A percentile compares a stretch with the other conserved stretches of the same genome.
phyloP scores from a whole-genome alignment of 2,329 filamentous ascomycete genomes.

The Aureobasidium subglaciale region DNA sequence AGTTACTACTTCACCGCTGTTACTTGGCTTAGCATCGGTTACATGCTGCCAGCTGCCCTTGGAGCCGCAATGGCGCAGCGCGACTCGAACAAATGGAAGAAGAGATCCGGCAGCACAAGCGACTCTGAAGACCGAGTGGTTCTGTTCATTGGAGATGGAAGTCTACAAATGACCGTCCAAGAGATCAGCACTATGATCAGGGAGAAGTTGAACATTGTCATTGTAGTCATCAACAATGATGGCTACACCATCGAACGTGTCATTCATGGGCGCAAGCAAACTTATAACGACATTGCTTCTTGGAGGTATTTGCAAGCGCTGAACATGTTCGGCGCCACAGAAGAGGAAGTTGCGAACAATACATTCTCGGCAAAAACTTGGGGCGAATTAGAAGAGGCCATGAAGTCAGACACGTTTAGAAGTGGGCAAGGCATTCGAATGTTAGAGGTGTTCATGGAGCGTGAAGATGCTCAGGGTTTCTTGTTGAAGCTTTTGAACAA shows the following conservation, averaged over 20 bases:
- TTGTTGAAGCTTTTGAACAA: constrained; percentile 10
- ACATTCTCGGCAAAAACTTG: constrained; percentile 19
- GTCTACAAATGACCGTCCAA: constrained; percentile 76
- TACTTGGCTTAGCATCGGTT: constrained; percentile 63
- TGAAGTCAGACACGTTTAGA: constrained; percentile 37
- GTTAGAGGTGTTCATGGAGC: constrained; percentile 76
- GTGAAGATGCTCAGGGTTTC: constrained; percentile 56
- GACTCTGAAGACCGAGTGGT: constrained; percentile 7
- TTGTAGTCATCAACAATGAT: constrained; percentile 82
- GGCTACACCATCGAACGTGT: constrained; percentile 85
- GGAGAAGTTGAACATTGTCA: constrained; percentile 65
- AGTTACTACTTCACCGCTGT: constrained; percentile 75
- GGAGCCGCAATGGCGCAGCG: constrained; percentile 65
- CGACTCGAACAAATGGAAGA: constrained; percentile 23
- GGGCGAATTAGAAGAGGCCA: constrained; percentile 16
- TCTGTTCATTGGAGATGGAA: constrained; percentile 28
- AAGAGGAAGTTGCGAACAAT: constrained; percentile 13
- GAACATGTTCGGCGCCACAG: constrained; percentile 16
- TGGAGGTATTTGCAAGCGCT: constrained; percentile 17
- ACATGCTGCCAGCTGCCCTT: constrained; percentile 55
- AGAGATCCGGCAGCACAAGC: background rate
- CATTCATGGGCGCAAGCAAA: constrained; percentile 61
- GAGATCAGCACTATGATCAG: constrained; percentile 79
- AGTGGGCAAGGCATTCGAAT: constrained; percentile 41
- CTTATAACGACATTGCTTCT: constrained; percentile 42